Conservation (phyloP, 2,329 filamentous ascomycete genomes). For the Cordyceps tenuipes region DNA sequence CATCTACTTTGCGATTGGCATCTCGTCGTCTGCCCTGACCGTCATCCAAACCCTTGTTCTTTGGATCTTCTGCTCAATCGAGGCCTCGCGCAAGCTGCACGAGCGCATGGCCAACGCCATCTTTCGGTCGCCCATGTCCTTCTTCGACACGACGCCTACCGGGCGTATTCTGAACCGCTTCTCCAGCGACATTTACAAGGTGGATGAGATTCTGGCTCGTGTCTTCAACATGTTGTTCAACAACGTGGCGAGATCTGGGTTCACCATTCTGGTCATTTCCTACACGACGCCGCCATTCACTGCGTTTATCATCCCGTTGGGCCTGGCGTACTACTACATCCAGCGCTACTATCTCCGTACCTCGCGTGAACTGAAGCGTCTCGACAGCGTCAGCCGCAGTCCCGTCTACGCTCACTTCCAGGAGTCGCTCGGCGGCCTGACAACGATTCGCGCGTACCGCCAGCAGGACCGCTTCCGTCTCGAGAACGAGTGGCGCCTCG, state of each 20-base stretch:
- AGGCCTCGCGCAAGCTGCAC: conserved; percentile 93
- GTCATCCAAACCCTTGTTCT: conserved; percentile 89
- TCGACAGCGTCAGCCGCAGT: conserved; percentile 91
- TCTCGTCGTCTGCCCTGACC: conserved; percentile 76
- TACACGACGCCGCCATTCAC: conserved; percentile 73
- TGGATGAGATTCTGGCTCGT: conserved; percentile 89
- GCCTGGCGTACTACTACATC: conserved; percentile 78
- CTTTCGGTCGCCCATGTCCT: conserved; percentile 96
- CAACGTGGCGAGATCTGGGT: conserved; percentile 64
- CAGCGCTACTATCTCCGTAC: conserved; percentile 96
- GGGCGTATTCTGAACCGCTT: conserved; percentile 97
- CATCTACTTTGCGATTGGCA: conserved; percentile 89
- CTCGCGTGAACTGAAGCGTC: conserved; percentile 88
- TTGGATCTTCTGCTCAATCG: conserved; percentile 99
- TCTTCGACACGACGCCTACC: conserved; percentile 94
- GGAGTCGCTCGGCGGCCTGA: conserved; percentile 87
- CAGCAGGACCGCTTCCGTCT: conserved; percentile 80
- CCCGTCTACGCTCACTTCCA: conserved; percentile 98
- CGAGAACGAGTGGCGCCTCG: conserved; percentile 96
- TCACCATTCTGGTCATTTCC: conserved; percentile 82
- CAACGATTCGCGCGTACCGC: conserved; percentile 89
- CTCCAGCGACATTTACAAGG: conserved; percentile 72
- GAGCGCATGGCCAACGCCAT: conserved; percentile 96
- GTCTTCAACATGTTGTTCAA: conserved; percentile 96
- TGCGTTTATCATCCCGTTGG: conserved; percentile 71